Evolutionary conservation across 2,329 filamentous ascomycete species (phyloP).

Genomic region (Scortechinia acanthostroma): DNA sequence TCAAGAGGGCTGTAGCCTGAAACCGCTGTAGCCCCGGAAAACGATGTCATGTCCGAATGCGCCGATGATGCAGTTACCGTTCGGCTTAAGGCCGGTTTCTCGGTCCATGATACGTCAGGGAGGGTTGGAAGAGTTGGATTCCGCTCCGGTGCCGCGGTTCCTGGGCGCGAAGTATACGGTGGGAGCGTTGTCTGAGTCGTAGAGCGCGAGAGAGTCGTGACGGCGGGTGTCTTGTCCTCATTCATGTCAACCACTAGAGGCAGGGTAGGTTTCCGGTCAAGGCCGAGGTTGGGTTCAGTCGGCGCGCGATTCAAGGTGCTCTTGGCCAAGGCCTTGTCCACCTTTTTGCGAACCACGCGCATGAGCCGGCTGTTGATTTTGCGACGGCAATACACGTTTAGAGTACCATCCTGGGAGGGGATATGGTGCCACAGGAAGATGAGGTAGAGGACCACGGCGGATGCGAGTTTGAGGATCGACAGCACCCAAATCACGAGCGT

Average conservation of each 20-base stretch:
- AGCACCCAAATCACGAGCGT: slow-evolving; percentile 1
- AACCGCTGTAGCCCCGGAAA: neutral
- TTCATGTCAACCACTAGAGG: neutral
- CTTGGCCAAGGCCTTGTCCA: neutral
- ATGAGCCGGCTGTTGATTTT: neutral
- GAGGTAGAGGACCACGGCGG: neutral
- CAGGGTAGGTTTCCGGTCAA: neutral
- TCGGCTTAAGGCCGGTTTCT: neutral
- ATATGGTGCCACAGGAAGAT: neutral
- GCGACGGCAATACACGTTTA: neutral
- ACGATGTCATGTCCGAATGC: neutral
- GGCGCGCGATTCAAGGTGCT: neutral
- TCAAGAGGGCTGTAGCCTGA: slow-evolving; percentile 1
- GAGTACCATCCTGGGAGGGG: neutral
- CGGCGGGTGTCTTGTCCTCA: neutral
- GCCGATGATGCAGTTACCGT: neutral
- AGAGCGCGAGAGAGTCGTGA: neutral
- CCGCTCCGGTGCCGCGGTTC: neutral
- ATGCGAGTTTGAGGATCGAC: neutral
- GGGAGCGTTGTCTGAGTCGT: slow-evolving; percentile 1
- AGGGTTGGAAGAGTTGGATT: neutral
- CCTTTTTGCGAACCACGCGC: neutral
- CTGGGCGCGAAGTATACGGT: neutral
- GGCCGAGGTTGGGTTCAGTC: neutral
- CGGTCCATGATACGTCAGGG: neutral